These are phyloP conservation scores for Coleophoma cylindrospora DNA, from an alignment of 2,329 filamentous ascomycete genomes.

Conservation along the genomic window DNA sequence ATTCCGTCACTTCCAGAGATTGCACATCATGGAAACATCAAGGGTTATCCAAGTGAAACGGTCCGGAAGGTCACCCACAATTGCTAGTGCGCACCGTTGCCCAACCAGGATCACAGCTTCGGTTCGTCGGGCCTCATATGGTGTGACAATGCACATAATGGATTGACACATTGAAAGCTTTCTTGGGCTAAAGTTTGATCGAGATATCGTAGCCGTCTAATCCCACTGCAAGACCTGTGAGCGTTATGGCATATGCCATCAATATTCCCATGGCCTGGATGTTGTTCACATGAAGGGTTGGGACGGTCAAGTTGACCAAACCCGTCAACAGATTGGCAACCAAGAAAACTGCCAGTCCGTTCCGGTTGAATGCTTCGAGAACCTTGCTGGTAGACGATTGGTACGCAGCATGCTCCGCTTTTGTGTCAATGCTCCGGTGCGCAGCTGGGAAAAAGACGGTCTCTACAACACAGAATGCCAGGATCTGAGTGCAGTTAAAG, in stretches of 20 bases:
- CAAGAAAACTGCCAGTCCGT: constrained; percentile 81
- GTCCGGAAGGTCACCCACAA: no score
- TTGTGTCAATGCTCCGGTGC: constrained; percentile 49
- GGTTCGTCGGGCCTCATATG: neutral
- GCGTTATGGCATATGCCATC: constrained; percentile 60
- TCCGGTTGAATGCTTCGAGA: constrained; percentile 81
- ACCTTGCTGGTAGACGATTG: constrained; percentile 72
- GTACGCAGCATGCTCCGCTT: constrained; percentile 59
- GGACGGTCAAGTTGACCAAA: constrained; percentile 78
- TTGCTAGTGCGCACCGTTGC: neutral
- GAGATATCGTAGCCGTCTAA: constrained; percentile 63
- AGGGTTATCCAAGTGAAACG: no score
- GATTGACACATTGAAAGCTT: no score
- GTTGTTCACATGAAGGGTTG: constrained; percentile 69
- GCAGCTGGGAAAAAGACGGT: constrained; percentile 70
- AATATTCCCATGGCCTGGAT: constrained; percentile 68
- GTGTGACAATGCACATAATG: no score
- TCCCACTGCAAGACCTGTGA: constrained; percentile 64
- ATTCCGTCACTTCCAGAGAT: no score
- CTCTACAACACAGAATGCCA: constrained; percentile 75
- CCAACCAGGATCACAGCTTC: neutral
- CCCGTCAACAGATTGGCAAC: constrained; percentile 87
- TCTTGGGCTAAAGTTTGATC: constrained; percentile 57
- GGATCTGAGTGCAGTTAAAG: constrained; percentile 82
- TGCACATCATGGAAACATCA: no score